Percentiles rank a stretch among this genome's conserved stretches.
phyloP scores from a whole-genome alignment of 495 filamentous ascomycete genomes.

The Parathielavia hyrcaniae region DNA sequence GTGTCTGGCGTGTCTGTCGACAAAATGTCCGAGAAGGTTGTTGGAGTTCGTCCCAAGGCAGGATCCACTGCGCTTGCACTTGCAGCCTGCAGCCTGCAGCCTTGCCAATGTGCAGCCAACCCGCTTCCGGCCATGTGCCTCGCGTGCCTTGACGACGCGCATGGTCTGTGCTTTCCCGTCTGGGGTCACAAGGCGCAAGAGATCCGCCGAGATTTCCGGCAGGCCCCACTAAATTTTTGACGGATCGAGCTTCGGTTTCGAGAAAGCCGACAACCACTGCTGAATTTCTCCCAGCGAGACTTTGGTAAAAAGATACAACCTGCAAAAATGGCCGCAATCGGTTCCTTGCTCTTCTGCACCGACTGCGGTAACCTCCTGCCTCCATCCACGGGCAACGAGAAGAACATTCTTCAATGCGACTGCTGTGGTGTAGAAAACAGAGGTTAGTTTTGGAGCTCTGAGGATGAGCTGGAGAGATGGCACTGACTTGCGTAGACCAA shows the following conservation, averaged over 20 bases:
- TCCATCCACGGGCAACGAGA: slow-evolving; percentile 63
- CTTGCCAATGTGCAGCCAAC: slow-evolving; percentile 5
- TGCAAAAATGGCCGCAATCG: slow-evolving; percentile 69
- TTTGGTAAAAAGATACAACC: neutral
- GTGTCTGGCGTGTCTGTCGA: slow-evolving; percentile 7
- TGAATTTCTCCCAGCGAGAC: neutral
- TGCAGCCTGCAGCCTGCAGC: slow-evolving; percentile 7
- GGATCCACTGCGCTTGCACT: too few species aligned
- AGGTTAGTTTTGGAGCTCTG: slow-evolving; percentile 47
- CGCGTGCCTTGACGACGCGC: neutral
- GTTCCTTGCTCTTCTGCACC: slow-evolving; percentile 87
- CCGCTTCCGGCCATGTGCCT: slow-evolving; percentile 12
- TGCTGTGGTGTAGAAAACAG: slow-evolving; percentile 78
- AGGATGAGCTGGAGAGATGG: neutral
- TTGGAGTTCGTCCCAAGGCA: neutral
- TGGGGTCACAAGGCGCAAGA: too few species aligned
- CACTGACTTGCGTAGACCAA: slow-evolving; percentile 51
- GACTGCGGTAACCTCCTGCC: slow-evolving; percentile 90
- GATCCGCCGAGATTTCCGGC: slow-evolving; percentile 2
- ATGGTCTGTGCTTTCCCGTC: slow-evolving; percentile 7
- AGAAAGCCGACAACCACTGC: neutral
- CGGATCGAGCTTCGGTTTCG: neutral
- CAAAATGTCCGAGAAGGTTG: slow-evolving; percentile 4
- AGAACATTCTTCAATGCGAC: slow-evolving; percentile 70
- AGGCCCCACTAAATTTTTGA: slow-evolving; percentile 9